phyloP scores from a whole-genome alignment of 768 basidiomycete species.

The Naematelia aurantialba region DNA sequence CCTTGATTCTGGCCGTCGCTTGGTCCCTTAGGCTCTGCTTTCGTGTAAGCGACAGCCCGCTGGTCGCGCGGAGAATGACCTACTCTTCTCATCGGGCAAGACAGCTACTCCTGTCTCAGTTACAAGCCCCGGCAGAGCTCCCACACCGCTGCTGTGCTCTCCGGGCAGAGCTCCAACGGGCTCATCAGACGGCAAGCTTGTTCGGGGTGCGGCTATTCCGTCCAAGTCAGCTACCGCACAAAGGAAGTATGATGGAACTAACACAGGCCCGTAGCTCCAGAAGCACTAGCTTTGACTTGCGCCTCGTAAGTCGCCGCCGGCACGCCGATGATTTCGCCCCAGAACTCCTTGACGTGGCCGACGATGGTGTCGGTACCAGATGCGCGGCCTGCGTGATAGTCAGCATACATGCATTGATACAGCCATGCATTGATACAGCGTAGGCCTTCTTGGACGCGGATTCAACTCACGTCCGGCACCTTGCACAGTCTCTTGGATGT shows the following conservation, averaged over 20 bases:
- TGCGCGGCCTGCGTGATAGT: background rate
- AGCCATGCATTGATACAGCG: too few species aligned
- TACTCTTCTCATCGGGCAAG: slow-evolving; percentile 35
- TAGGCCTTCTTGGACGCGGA: too few species aligned
- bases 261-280: background rate
- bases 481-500: slow-evolving; percentile 18
- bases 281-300: background rate
- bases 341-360: slow-evolving; percentile 14
- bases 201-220: slow-evolving; percentile 12
- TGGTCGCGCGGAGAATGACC: slow-evolving; percentile 6
- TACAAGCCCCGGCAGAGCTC: slow-evolving; percentile 31
- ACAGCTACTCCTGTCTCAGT: slow-evolving; percentile 41
- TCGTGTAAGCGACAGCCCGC: background rate
- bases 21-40: slow-evolving; percentile 9
- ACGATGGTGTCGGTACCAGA: slow-evolving; percentile 7
- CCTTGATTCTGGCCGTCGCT: slow-evolving; percentile 16
- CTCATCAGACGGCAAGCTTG: slow-evolving; percentile 36
- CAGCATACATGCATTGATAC: background rate
- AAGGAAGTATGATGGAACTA: background rate
- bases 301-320: background rate
- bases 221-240: background rate
- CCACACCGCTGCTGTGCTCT: slow-evolving; percentile 31
- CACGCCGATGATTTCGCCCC: slow-evolving; percentile 1
- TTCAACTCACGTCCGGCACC: background rate
- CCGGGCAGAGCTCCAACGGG: slow-evolving; percentile 33